Evolutionary conservation across 331 rosid genomes (phyloP).

Genomic region (Ulmus americana): DNA sequence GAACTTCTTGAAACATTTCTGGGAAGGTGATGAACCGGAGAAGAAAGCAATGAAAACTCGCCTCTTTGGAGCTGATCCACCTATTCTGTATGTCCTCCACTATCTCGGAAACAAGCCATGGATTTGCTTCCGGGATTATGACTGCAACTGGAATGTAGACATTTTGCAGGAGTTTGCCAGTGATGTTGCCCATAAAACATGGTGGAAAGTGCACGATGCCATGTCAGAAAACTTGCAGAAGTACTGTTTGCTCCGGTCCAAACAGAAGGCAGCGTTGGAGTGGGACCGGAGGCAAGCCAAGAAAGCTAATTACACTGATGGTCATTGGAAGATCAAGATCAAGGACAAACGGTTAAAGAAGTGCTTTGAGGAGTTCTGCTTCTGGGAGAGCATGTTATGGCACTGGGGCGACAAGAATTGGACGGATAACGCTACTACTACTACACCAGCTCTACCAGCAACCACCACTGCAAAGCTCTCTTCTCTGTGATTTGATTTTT

Average conservation of each 20-base stretch:
- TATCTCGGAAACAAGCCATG: conserved; percentile 81
- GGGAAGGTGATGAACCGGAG: conserved; percentile 83
- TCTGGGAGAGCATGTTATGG: conserved; percentile 93
- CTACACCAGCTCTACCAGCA: conserved; percentile 32
- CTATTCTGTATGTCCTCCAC: conserved; percentile 73
- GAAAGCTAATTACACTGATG: conserved; percentile 65
- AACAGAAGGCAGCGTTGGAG: conserved; percentile 80
- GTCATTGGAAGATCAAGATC: conserved; percentile 82
- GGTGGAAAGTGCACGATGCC: conserved; percentile 91
- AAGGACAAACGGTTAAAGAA: conserved; percentile 57
- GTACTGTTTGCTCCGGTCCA: conserved; percentile 75
- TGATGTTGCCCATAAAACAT: conserved; percentile 67
- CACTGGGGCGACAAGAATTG: conserved; percentile 90
- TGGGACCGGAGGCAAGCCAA: conserved; percentile 87
- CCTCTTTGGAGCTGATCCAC: conserved; percentile 77
- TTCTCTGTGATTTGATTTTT: conserved; percentile 23
- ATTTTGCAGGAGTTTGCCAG: conserved; percentile 73
- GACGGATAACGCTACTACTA: conserved; percentile 66
- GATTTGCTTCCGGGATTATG: conserved; percentile 86
- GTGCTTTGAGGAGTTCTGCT: conserved; percentile 79
- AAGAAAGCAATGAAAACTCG: conserved; percentile 58
- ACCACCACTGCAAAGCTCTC: conserved; percentile 32
- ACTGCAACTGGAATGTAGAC: conserved; percentile 89
- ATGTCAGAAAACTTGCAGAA: conserved; percentile 67
- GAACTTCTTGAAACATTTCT: conserved; percentile 86